These are phyloP conservation scores for Neopestalotiopsis clavispora DNA, from an alignment of 2,329 filamentous ascomycete genomes.

Conservation along the genomic window DNA sequence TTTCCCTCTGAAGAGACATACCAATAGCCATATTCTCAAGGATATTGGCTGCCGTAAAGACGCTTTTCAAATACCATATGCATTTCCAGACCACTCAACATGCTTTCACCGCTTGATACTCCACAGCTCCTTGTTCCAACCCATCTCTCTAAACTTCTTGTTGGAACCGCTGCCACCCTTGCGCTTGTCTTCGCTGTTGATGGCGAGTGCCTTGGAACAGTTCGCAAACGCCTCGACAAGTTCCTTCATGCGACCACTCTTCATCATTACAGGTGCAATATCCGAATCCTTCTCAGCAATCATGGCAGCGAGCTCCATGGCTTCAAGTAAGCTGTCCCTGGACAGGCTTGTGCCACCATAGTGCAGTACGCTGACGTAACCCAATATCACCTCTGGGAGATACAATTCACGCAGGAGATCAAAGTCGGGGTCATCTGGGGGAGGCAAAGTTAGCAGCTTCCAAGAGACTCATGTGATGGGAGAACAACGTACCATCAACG, in stretches of 20 bases:
- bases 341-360: constrained; percentile 76
- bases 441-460: constrained; percentile 16
- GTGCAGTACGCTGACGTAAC: constrained; percentile 81
- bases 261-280: constrained; percentile 67
- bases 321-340: constrained; percentile 78
- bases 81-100: background rate
- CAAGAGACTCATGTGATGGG: constrained; percentile 18
- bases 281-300: constrained; percentile 75
- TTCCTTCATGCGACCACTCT: constrained; percentile 73
- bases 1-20: background rate
- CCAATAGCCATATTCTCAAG: background rate
- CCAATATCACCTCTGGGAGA: constrained; percentile 83
- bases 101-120: constrained; percentile 47
- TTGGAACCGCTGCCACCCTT: constrained; percentile 47
- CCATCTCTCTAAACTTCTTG: constrained; percentile 66
- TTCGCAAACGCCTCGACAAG: constrained; percentile 77
- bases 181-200: constrained; percentile 60
- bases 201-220: constrained; percentile 73
- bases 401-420: constrained; percentile 74
- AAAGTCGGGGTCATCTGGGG: constrained; percentile 64
- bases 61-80: background rate
- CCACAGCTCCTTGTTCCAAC: constrained; percentile 69
- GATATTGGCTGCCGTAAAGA: background rate
- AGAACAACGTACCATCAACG: constrained; percentile 54
- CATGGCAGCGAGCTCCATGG: constrained; percentile 81